Evolutionary conservation across 768 basidiomycete species (phyloP).

Genomic region (Auricularia sp.): DNA sequence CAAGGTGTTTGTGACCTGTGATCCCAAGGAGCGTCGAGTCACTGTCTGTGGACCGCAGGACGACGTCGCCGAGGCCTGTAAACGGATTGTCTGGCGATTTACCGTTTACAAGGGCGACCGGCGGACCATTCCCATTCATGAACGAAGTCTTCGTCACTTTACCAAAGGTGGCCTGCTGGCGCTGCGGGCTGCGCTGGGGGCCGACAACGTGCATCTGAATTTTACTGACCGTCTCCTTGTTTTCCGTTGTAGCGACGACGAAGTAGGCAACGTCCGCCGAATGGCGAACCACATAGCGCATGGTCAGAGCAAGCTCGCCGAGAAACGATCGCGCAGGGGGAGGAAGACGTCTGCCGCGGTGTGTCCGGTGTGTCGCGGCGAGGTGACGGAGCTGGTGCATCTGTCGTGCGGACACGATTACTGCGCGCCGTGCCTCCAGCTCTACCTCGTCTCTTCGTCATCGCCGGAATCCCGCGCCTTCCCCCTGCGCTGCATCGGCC

Average conservation of each 20-base stretch:
- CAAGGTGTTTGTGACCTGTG: not conserved
- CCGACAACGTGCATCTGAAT: constrained; percentile 49
- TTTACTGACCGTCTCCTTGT: constrained; percentile 30
- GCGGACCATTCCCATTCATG: not conserved
- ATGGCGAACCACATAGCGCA: not conserved
- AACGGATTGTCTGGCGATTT: not conserved
- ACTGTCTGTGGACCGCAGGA: not conserved
- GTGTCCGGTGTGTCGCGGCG: constrained; percentile 66
- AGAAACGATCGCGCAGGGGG: constrained; percentile 7
- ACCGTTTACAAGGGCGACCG: not conserved
- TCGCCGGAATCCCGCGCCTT: constrained; percentile 40
- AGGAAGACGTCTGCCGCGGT: constrained; percentile 7
- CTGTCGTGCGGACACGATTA: constrained; percentile 58
- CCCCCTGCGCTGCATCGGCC: constrained; percentile 60
- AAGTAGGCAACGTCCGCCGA: constrained; percentile 28
- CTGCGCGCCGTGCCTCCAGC: constrained; percentile 51
- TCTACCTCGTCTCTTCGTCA: constrained; percentile 50
- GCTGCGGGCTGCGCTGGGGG: constrained; percentile 43
- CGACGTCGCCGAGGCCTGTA: not conserved
- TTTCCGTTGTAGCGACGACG: constrained; percentile 45
- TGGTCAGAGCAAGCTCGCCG: not conserved
- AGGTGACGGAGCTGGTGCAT: constrained; percentile 38
- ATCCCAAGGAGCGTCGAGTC: not conserved
- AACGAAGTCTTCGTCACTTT: not conserved
- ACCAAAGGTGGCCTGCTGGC: constrained; percentile 30